phyloP scores from a whole-genome alignment of 257 asterid genomes.

The Mentha longifolia region DNA sequence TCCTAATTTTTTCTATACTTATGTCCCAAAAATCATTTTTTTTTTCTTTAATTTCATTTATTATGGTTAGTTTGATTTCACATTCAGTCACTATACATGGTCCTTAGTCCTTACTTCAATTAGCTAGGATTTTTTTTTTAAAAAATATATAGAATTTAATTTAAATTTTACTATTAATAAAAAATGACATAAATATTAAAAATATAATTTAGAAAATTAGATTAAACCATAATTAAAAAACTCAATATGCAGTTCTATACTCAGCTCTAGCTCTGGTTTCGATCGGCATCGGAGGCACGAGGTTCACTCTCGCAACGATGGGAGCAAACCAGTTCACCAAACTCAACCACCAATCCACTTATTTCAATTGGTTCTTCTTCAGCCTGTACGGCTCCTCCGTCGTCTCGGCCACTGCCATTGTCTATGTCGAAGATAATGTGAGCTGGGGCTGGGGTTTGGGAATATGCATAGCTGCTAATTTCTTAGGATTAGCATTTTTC shows the following conservation, averaged over 20 bases:
- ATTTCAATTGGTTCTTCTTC: slow-evolving; percentile 55
- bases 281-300: slow-evolving; percentile 46
- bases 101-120: no score
- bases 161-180: no score
- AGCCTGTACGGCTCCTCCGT: slow-evolving; percentile 29
- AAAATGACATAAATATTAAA: no score
- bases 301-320: slow-evolving; percentile 47
- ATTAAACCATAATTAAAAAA: no score
- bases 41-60: no score
- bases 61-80: no score
- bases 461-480: slow-evolving; percentile 27
- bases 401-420: slow-evolving; percentile 41
- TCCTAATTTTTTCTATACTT: no score
- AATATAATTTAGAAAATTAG: no score
- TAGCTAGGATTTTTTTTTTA: no score
- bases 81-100: no score
- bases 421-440: slow-evolving; percentile 50
- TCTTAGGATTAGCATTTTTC: slow-evolving; percentile 43
- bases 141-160: no score
- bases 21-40: no score
- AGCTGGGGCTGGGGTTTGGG: slow-evolving; percentile 54
- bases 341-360: slow-evolving; percentile 39
- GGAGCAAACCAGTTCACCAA: slow-evolving; percentile 54
- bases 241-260: slow-evolving; percentile 43
- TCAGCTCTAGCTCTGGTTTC: slow-evolving; percentile 40